A percentile compares a stretch with the other conserved stretches of the same genome.
Conservation (phyloP, 2,329 filamentous ascomycete genomes). For the Sphaerulina musiva region DNA sequence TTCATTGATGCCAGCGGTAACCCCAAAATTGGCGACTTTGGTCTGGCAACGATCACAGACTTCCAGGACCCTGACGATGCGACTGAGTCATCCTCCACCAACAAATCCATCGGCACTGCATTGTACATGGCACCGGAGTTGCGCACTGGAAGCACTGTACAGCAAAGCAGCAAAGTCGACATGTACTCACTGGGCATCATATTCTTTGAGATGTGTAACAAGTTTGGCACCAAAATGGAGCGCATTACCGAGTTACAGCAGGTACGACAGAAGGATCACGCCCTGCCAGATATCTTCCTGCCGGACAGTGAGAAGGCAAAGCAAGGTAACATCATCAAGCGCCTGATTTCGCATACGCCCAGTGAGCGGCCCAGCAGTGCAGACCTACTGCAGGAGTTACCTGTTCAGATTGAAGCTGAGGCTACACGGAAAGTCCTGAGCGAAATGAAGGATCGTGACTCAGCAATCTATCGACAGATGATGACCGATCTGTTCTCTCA, state of each 20-base stretch:
- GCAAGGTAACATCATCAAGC: constrained; percentile 71
- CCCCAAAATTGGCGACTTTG: constrained; percentile 95
- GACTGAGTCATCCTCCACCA: constrained; percentile 34
- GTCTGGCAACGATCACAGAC: constrained; percentile 83
- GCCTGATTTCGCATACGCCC: constrained; percentile 74
- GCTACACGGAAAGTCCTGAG: constrained; percentile 77
- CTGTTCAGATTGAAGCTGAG: constrained; percentile 87
- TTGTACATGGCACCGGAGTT: constrained; percentile 93
- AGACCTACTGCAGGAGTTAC: constrained; percentile 77
- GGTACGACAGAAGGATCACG: constrained; percentile 61
- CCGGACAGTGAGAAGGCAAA: constrained; percentile 58
- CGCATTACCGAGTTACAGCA: constrained; percentile 59
- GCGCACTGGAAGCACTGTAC: constrained; percentile 63
- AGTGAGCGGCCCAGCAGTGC: constrained; percentile 73
- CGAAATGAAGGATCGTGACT: constrained; percentile 72
- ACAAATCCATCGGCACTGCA: constrained; percentile 65
- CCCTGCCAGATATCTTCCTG: constrained; percentile 64
- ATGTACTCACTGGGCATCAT: constrained; percentile 98
- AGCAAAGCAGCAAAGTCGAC: constrained; percentile 91
- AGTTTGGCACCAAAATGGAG: constrained; percentile 57
- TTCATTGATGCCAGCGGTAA: constrained; percentile 89
- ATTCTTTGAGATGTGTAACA: constrained; percentile 92
- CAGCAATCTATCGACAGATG: constrained; percentile 84
- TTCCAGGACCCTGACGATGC: constrained; percentile 54
- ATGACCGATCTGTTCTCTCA: constrained; percentile 73